Evolutionary conservation across 164 flowering plant species (phyloP), one percentile per base, ranked within the genome.

Genomic region (Hamamelis virginiana): DNA sequence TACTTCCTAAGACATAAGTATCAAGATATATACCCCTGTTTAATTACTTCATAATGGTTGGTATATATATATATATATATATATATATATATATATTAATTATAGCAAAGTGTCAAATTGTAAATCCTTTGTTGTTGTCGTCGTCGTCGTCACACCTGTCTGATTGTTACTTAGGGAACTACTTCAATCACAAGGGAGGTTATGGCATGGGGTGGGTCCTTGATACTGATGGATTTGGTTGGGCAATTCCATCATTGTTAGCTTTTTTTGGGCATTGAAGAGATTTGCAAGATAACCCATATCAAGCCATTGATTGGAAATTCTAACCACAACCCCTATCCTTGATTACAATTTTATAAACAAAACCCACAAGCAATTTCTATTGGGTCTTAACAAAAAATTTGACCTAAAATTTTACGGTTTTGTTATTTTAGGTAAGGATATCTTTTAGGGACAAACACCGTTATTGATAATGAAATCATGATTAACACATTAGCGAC

Each of bases 211-310:
- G 8, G 19, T n/a, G 69, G 61, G 69, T 66, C 69, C 62, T 55
- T 55, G 69, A 66, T 41, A n/a, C 12, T 41, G 22, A 52, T 19
- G 25, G 18, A 18, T 66, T 13, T 66, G 51, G 69, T 53, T 55
- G 69, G 55, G 50, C 50, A 41, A 25, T 21, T 41, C 33, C 59
- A 59, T 68, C 33, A 60, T 46, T 68, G 27, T 48, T 59, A 43
- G 45, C 58, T 33, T 45, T 59, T 48, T 59, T 0, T 25, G 15
- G 41, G 57, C 14, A 27, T 46, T 10, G 38, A 6, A 41, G 43
- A 26, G 27, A 26, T 59, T 59, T 47, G 55, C 59, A 59, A 59
- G 58, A 59, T 68, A 59, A 26, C 26, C 27, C 16, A 58, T 53
- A 43, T 58, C 16, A 45, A 25, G 53, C 47, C 55, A 38, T 44